phyloP scores from a whole-genome alignment of 305 asterid species.

The Fraxinus velutina region DNA sequence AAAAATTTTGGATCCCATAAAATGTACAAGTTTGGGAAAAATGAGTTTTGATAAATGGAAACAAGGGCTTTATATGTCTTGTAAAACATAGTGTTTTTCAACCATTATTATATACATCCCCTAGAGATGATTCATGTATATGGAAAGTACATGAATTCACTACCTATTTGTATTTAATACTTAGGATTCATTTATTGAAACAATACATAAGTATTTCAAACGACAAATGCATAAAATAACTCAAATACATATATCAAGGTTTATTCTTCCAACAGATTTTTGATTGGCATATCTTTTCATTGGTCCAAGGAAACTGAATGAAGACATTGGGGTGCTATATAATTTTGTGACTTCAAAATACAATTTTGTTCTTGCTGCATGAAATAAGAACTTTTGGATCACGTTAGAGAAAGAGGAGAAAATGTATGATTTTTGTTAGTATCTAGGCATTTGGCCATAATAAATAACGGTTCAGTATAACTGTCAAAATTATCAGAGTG shows the following conservation, averaged over 20 bases:
- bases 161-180: background rate
- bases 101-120: background rate
- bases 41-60: background rate
- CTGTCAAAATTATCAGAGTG: background rate
- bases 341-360: background rate
- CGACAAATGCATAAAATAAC: background rate
- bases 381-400: background rate
- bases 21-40: background rate
- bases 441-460: background rate
- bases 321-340: background rate
- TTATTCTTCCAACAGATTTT: background rate
- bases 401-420: background rate
- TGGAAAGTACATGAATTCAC: background rate
- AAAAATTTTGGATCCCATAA: background rate
- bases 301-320: background rate
- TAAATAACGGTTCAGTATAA: background rate
- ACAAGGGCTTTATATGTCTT: background rate
- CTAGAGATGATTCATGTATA: background rate
- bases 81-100: background rate
- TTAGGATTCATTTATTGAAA: background rate
- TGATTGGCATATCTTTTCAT: background rate
- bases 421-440: background rate
- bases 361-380: background rate
- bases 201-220: background rate
- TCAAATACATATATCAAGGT: background rate